A percentile compares a stretch with the other conserved stretches of the same genome.
These are phyloP conservation scores for Coprinopsis strossmayeri DNA, from an alignment of 768 basidiomycete genomes.

Conservation along the genomic window DNA sequence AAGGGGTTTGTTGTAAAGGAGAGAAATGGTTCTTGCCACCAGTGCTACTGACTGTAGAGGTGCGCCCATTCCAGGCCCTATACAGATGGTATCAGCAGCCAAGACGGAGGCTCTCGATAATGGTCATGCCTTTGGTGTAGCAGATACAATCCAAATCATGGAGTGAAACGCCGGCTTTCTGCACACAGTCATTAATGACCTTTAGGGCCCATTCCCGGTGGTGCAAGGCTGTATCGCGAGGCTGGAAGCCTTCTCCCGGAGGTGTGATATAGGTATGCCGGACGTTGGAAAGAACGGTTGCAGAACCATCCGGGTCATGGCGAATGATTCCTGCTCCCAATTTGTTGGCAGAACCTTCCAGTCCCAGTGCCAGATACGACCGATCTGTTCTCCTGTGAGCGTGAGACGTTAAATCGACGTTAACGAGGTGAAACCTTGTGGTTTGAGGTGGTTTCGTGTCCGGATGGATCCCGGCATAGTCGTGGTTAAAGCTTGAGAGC, in stretches of 20 bases:
- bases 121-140: conserved; percentile 80
- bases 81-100: not conserved
- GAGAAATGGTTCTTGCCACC: conserved; percentile 84
- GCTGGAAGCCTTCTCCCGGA: conserved; percentile 95
- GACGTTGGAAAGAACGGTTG: conserved; percentile 81
- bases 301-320: conserved; percentile 68
- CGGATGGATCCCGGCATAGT: conserved; percentile 23
- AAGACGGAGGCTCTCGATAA: not conserved
- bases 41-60: conserved; percentile 93
- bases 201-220: conserved; percentile 89
- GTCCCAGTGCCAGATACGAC: conserved; percentile 82
- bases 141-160: conserved; percentile 90
- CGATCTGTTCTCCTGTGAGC: conserved; percentile 35
- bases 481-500: not conserved
- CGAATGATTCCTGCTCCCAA: conserved; percentile 90
- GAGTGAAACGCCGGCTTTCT: conserved; percentile 60
- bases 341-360: conserved; percentile 98
- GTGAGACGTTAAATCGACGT: not conserved
- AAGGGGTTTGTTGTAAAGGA: conserved; percentile 85
- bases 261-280: conserved; percentile 99
- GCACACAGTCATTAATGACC: conserved; percentile 73
- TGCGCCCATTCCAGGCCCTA: conserved; percentile 99
- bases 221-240: conserved; percentile 91
- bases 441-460: conserved; percentile 25
- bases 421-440: conserved; percentile 25